Conservation (phyloP, 2,329 filamentous ascomycete genomes). For the Colletotrichum chlorophyti region DNA sequence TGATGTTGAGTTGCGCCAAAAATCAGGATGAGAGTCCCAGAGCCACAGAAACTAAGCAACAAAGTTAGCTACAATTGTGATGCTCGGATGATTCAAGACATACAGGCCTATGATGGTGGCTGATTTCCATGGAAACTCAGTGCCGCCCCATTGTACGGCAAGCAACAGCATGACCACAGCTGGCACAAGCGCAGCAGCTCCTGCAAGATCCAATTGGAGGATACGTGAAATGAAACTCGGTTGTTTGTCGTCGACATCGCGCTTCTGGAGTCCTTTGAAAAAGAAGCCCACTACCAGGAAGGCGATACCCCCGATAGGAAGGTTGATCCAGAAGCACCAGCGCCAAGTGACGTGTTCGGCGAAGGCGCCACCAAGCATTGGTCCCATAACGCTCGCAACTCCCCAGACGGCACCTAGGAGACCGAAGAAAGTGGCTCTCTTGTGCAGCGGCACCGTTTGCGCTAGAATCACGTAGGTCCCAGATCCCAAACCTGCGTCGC, state of each 20-base stretch:
- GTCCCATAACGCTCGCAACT: background rate
- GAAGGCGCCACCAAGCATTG: background rate
- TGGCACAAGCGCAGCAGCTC: background rate
- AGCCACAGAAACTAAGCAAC: background rate
- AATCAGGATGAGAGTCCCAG: background rate
- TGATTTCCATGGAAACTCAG: background rate
- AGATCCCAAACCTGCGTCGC: conserved; percentile 43
- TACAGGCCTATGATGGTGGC: background rate
- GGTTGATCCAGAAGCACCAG: background rate
- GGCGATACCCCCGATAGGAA: background rate
- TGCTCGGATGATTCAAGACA: no score
- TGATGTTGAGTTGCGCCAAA: background rate
- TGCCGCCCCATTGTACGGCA: background rate
- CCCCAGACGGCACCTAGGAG: background rate
- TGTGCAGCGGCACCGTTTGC: background rate
- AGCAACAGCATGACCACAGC: background rate
- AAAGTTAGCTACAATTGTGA: no score
- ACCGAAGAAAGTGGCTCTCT: background rate
- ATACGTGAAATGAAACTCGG: background rate
- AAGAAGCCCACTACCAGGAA: background rate
- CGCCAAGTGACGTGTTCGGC: no score
- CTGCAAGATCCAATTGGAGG: background rate
- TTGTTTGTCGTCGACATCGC: background rate
- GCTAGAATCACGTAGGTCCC: background rate
- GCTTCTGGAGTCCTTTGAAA: background rate